Evolutionary conservation across 202 grass and related monocot genomes (phyloP), one percentile per base, ranked within the genome.

Genomic region (Zizania palustris): DNA sequence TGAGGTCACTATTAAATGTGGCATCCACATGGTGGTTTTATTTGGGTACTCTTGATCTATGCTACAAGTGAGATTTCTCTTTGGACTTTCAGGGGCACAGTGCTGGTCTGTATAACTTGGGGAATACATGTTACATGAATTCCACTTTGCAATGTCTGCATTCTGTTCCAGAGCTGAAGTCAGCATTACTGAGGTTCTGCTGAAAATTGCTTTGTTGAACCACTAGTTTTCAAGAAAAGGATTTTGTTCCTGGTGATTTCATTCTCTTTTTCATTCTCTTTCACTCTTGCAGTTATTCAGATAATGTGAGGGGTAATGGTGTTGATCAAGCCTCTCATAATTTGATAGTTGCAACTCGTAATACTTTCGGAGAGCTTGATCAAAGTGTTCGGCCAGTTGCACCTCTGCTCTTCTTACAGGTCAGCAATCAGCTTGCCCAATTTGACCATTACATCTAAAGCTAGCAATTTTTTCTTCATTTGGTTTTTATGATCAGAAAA

Each of bases 121-220:
- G 96, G 73, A 99, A 99, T 85, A 99, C 96, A n/a, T 99, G 96
- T 76, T 99, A 99, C 79, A 93, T 99, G 96, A 99, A 99, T 79
- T 99, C 96, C 53, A 99, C 96, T 40, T 70, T 99, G 74, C 96
- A 99, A 38, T 99, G 96, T 85, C 89, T 99, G 64, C 92, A 99
- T 82, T 92, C 88, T 75, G 96, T 99, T 74, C 96, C 96, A 43
- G 96, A 99, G 78, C 80, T 99, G 72, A 99, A 99, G 80, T 96
- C 92, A 80, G 85, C 92, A 54, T 80, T 99, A 82, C 38, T 91
- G 66, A 99, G 96, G 96, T 99, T 66, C 54, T 51, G 62, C 75
- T 63, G 48, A 80, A 40, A 34, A 42, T 49, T 53, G 11, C 19
- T 9, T 45, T 12, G 4, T 45, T 12, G 4, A 69, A 63, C 0